Evolutionary conservation across 106 monocot genomes (phyloP).

Genomic region (Dactylorhiza incarnata): DNA sequence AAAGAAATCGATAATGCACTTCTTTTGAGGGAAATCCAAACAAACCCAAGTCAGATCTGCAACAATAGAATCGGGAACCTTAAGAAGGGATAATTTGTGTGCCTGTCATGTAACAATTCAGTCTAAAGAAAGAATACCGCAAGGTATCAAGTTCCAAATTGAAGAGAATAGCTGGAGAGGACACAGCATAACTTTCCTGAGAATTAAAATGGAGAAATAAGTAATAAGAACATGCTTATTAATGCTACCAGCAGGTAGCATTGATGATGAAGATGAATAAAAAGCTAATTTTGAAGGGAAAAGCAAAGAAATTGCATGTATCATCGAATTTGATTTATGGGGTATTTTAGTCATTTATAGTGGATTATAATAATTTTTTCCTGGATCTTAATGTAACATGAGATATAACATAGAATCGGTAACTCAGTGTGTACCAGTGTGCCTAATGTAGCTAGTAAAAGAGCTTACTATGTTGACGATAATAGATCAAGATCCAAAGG

Average conservation of each 20-base stretch:
- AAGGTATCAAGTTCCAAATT: slow-evolving; percentile 94
- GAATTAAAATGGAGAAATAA: slow-evolving; percentile 11
- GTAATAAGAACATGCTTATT: neutral
- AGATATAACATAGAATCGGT: no score
- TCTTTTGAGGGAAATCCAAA: slow-evolving; percentile 92
- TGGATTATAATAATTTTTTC: no score
- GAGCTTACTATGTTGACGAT: no score
- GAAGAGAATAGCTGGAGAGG: slow-evolving; percentile 79
- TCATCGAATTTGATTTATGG: neutral
- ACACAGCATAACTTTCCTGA: slow-evolving; percentile 67
- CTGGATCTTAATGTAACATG: no score
- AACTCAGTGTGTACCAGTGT: no score
- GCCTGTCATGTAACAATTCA: neutral
- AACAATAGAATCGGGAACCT: slow-evolving; percentile 10
- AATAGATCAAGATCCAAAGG: no score
- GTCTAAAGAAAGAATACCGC: slow-evolving; percentile 40
- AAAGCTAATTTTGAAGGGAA: neutral
- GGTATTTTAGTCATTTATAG: no score
- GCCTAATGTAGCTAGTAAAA: no score
- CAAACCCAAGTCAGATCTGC: slow-evolving; percentile 91
- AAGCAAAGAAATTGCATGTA: neutral
- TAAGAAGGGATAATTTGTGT: neutral
- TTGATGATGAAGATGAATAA: neutral
- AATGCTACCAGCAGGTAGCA: neutral
- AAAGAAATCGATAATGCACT: slow-evolving; percentile 98